phyloP scores from a whole-genome alignment of 257 asterid species.

The Capsicum baccatum region DNA sequence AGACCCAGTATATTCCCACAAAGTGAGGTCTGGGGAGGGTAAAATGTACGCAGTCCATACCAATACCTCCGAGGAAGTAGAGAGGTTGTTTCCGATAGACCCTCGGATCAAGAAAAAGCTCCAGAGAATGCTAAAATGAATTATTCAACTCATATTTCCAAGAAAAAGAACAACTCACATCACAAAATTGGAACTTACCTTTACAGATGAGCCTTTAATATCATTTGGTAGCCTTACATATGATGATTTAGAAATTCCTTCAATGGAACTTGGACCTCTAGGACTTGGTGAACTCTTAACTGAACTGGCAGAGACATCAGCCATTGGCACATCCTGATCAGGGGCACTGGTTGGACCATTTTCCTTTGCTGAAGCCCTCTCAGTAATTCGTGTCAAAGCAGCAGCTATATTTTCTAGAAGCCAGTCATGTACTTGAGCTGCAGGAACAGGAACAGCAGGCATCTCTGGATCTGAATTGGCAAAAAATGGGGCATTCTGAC shows the following conservation, averaged over 20 bases:
- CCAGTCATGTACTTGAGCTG: conserved; percentile 88
- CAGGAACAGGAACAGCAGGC: conserved; percentile 97
- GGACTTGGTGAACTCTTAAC: conserved; percentile 53
- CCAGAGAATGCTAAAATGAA: neutral
- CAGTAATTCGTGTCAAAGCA: conserved; percentile 76
- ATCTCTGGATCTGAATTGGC: conserved; percentile 96
- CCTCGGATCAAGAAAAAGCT: neutral
- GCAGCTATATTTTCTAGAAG: conserved; percentile 78
- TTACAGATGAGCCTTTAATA: conserved; percentile 80
- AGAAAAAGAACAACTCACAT: conserved; percentile 4
- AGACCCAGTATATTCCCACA: no score
- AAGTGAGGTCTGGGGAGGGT: no score
- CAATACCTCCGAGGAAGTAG: no score
- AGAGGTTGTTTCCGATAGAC: no score
- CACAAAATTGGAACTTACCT: conserved; percentile 52
- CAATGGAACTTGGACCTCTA: conserved; percentile 87
- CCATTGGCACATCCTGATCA: conserved; percentile 86
- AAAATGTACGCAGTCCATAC: no score
- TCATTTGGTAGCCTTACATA: conserved; percentile 87
- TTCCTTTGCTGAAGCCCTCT: conserved; percentile 79
- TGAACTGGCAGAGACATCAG: conserved; percentile 66
- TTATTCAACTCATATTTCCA: conserved; percentile 9
- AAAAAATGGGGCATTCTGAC: conserved; percentile 88
- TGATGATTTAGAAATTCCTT: conserved; percentile 94
- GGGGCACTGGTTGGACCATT: conserved; percentile 67